Base-by-base conservation (phyloP, 2,329 filamentous ascomycete species). In the Paraconiothyrium brasiliense region DNA sequence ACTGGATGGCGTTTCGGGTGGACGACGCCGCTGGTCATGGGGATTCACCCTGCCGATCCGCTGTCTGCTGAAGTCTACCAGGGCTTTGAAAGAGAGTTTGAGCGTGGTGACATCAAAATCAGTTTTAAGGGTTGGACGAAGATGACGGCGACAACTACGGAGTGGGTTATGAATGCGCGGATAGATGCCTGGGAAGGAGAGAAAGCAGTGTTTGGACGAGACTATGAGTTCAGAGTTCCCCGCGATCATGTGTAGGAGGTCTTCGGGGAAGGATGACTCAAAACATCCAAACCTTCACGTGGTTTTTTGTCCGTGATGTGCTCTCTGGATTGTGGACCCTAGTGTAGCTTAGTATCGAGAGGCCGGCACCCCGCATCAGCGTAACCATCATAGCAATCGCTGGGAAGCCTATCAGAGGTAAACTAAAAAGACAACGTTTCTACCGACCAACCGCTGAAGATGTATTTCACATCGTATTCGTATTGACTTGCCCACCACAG, bases 161-260 rank as follows among this genome's bases (percentile, higher is more conserved):
- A 56, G 3, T 43, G 35, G 54, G 37, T 56, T 8, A 56, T 56
- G 54, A 47, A 41, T n/a, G 54, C 54, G 13, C 54, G 54, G 14
- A 43, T 56, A n/a, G 54, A 56, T 35, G 54, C 54, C 10, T 56
- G 54, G 54, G 54, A 56, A 43, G 54, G 54, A 47, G 54, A 24
- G 9, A 56, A 56, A 11, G 54, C 54, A 9, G 41, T 56, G 9
- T 56, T 56, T 16, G 54, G 54, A 43, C 54, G 54, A 9, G 54
- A 56, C 24, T 56, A 56, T 47, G 54, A 56, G 41, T 56, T 56
- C 41, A 56, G 30, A 6, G 54, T 56, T 14, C 54, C 54, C n/a
- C 54, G 54, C 10, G 54, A 56, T 37, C 54, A 47, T 56, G 54
- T 47, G 14, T 56, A 56, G 34, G n/a, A 8, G 13, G 11, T 50